Evolutionary conservation across 768 basidiomycete species (phyloP), one percentile per base, ranked within the genome.

Genomic region (Collybia sp.): DNA sequence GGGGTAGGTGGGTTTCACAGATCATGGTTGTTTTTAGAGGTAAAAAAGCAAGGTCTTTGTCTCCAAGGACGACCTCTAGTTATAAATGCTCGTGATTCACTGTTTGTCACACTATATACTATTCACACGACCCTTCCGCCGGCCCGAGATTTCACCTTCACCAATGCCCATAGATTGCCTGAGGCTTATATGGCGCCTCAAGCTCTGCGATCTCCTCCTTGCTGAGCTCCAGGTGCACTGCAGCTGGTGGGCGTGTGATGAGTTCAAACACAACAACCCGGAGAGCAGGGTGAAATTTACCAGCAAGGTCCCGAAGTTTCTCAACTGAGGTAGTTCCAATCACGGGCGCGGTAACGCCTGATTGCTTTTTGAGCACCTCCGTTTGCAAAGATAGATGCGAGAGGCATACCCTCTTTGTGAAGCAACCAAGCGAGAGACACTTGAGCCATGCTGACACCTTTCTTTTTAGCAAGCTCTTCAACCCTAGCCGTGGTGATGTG

Each of bases 161-260:
- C n/a, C 10, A n/a, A 18, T 37, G 35, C 10, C 35, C 35, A 37
- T n/a, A 54, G 12, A 79, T 61, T 1, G 48, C 50, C 46, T 67
- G 65, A 1, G 79, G 66, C 44, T 58, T 40, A 64, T 85, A 85
- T 1, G 74, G 71, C 50, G 78, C 73, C 46, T 76, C 73, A 25
- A 86, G 70, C 44, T 70, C 69, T 59, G 75, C 71, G 36, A 79
- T 61, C 53, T 86, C 83, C 15, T 83, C 81, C 0, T 69, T 64
- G 0, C 75, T 73, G 39, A 85, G 67, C 45, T 68, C 65, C 25
- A 82, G 49, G 42, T 79, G 52, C 11, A 77, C 64, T 4, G 65
- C 76, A 9, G 59, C 75, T 74, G 25, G 25, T 25, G 25, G 8
- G 12, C 17, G 10, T n/a, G 15, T 4, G 3, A 30, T 6, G 18